These are phyloP conservation scores for Boletus eberwhitei DNA, from an alignment of 768 basidiomycete species.

Conservation along the genomic window DNA sequence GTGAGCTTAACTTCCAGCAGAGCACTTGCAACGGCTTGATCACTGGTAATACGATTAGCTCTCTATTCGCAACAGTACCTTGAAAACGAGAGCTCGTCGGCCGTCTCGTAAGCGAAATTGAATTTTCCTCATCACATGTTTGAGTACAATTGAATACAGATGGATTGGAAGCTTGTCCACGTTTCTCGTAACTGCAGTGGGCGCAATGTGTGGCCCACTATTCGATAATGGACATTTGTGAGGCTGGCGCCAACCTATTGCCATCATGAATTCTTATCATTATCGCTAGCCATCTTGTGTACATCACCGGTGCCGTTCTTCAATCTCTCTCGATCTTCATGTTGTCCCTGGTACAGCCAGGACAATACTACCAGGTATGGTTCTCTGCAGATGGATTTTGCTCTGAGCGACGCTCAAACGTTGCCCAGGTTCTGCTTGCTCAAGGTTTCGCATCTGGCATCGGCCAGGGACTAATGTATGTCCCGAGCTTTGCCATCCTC, in stretches of 20 bases:
- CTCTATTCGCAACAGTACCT: conserved; percentile 23
- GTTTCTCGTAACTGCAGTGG: conserved; percentile 18
- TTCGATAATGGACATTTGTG: conserved; percentile 30
- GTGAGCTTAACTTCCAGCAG: not conserved
- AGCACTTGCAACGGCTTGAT: not conserved
- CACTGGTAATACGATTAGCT: not conserved
- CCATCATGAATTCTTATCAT: not conserved
- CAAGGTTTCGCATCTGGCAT: conserved; percentile 45
- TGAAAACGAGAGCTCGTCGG: conserved; percentile 19
- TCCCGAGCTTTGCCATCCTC: conserved; percentile 41
- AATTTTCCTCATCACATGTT: no score
- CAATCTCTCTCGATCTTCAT: conserved; percentile 35
- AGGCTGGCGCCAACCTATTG: not conserved
- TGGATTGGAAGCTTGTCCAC: conserved; percentile 26
- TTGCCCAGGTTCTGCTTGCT: conserved; percentile 37
- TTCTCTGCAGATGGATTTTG: not conserved
- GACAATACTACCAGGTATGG: conserved; percentile 35
- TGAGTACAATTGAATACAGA: conserved; percentile 5
- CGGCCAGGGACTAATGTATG: conserved; percentile 42
- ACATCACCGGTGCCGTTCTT: conserved; percentile 25
- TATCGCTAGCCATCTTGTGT: conserved; percentile 11
- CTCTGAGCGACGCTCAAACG: not conserved
- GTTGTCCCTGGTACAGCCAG: conserved; percentile 35
- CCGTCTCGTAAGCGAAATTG: conserved; percentile 20
- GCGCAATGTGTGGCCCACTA: conserved; percentile 24